Conservation (phyloP, 768 basidiomycete species). For the Lentinus brumalis region DNA sequence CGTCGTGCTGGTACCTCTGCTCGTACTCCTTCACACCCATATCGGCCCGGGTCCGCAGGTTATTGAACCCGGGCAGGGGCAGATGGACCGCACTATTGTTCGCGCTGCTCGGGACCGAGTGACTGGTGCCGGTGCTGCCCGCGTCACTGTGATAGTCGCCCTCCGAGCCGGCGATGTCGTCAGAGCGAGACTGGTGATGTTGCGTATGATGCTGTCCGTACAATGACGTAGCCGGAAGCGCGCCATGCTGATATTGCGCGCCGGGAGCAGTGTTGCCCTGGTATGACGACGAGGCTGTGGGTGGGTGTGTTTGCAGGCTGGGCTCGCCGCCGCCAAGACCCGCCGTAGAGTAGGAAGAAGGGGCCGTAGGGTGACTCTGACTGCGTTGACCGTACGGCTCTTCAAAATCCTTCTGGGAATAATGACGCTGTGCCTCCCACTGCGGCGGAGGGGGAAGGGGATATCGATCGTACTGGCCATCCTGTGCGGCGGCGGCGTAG, state of each 20-base stretch:
- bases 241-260: constrained; percentile 7
- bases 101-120: constrained; percentile 37
- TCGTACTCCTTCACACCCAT: constrained; percentile 12
- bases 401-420: constrained; percentile 21
- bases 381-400: constrained; percentile 8
- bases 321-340: constrained; percentile 18
- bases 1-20: constrained; percentile 18
- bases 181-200: constrained; percentile 19
- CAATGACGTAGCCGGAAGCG: constrained; percentile 2
- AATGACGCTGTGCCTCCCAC: constrained; percentile 21
- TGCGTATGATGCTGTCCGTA: constrained; percentile 8
- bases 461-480: constrained; percentile 12
- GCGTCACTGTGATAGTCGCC: constrained; percentile 44
- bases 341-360: background rate
- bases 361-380: constrained; percentile 13
- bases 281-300: constrained; percentile 13
- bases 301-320: constrained; percentile 23
- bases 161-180: constrained; percentile 21
- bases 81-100: constrained; percentile 55
- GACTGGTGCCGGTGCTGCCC: constrained; percentile 43
- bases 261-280: constrained; percentile 4
- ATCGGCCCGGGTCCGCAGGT: constrained; percentile 28
- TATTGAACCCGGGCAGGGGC: constrained; percentile 35
- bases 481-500: constrained; percentile 16
- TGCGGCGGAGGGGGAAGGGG: constrained; percentile 8